A percentile compares a stretch with the other conserved stretches of the same genome.
phyloP scores from a whole-genome alignment of 2,329 filamentous ascomycete species.

The Gyromitra esculenta region DNA sequence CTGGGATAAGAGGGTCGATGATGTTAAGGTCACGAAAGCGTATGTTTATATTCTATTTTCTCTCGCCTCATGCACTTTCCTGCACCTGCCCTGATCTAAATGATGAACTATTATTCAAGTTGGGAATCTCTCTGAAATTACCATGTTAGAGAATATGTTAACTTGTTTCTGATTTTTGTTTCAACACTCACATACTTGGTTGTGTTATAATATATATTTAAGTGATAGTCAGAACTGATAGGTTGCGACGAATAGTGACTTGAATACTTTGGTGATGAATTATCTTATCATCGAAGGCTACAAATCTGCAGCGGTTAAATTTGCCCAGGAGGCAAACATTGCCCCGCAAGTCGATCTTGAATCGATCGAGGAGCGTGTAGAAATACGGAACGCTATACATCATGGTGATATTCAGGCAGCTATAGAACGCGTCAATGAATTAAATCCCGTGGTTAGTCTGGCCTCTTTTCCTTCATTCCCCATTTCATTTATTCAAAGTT shows the following conservation, averaged over 20 bases:
- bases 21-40: constrained; percentile 89
- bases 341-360: constrained; percentile 75
- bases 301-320: constrained; percentile 88
- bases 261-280: constrained; percentile 94
- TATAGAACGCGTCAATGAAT: constrained; percentile 85
- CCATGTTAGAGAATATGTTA: constrained; percentile 87
- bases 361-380: constrained; percentile 79
- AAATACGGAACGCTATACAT: constrained; percentile 86
- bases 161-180: constrained; percentile 69
- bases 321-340: constrained; percentile 92
- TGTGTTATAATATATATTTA: constrained; percentile 55
- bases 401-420: constrained; percentile 84
- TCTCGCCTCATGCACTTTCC: constrained; percentile 41
- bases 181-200: constrained; percentile 64
- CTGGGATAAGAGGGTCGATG: constrained; percentile 83
- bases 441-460: constrained; percentile 85
- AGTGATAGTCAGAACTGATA: constrained; percentile 53
- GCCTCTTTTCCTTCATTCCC: neutral
- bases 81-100: constrained; percentile 60
- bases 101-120: constrained; percentile 88
- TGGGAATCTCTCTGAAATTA: constrained; percentile 99
- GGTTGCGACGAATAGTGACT: constrained; percentile 72
- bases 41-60: constrained; percentile 65
- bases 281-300: constrained; percentile 97
- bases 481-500: constrained; percentile 39